Evolutionary conservation across 371 early-diverging fungal species (phyloP).

Genomic region (Mucor lusitanicus): DNA sequence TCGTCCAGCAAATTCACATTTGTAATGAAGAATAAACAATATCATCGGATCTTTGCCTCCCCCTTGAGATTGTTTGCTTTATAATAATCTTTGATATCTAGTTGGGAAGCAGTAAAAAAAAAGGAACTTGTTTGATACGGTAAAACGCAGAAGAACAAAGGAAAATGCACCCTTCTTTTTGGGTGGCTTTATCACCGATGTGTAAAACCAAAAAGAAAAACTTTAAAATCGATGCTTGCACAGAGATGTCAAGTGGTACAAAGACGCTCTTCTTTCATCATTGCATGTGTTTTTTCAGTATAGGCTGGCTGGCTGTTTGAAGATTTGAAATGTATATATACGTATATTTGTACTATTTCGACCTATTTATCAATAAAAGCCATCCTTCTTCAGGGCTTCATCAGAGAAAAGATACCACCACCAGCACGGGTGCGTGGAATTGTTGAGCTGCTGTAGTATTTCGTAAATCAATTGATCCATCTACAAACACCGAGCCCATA

Average conservation of each 20-base stretch:
- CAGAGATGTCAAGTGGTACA: background rate
- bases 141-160: background rate
- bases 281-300: background rate
- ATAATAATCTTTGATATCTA: background rate
- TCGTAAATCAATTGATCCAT: background rate
- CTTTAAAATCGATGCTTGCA: background rate
- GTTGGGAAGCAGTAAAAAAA: background rate
- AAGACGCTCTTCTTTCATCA: background rate
- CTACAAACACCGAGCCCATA: conserved; percentile 21
- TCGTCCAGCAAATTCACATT: background rate
- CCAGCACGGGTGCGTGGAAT: no score
- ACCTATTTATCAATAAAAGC: no score
- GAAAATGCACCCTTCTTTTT: background rate
- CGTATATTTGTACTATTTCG: background rate
- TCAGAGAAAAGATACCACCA: no score
- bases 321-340: no score
- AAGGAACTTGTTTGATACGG: background rate
- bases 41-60: background rate
- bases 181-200: background rate
- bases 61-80: background rate
- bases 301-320: background rate
- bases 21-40: background rate
- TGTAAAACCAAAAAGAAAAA: background rate
- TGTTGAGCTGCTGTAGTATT: background rate
- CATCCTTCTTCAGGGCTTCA: no score